phyloP scores from a whole-genome alignment of 805 yeast species.

The Torulaspora quercuum region DNA sequence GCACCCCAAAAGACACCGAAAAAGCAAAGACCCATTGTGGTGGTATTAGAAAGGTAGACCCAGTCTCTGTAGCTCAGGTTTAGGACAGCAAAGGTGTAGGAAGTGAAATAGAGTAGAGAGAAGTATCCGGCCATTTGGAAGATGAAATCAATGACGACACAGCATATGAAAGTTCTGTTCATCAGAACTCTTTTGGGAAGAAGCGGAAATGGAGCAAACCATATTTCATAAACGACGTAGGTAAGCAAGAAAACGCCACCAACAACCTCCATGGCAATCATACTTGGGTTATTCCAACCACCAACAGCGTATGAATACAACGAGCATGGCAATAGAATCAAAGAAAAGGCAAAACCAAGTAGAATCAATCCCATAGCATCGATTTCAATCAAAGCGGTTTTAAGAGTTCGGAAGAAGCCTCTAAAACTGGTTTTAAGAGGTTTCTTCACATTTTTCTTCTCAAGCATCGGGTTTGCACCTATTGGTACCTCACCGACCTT shows the following conservation, averaged over 20 bases:
- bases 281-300: constrained; percentile 39
- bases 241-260: constrained; percentile 39
- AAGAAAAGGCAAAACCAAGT: constrained; percentile 40
- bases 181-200: constrained; percentile 38
- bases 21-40: constrained; percentile 38
- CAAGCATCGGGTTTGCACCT: constrained; percentile 7
- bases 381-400: constrained; percentile 34
- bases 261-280: constrained; percentile 45
- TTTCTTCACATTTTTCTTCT: constrained; percentile 8
- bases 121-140: constrained; percentile 35
- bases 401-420: constrained; percentile 13
- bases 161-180: constrained; percentile 40
- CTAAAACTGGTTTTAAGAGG: constrained; percentile 6
- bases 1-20: constrained; percentile 41
- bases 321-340: constrained; percentile 41
- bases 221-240: constrained; percentile 39
- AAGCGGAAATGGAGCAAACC: constrained; percentile 38
- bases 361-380: constrained; percentile 41
- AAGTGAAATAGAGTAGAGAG: constrained; percentile 35
- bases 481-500: constrained; percentile 16
- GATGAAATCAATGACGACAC: constrained; percentile 37
- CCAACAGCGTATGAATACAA: constrained; percentile 35
- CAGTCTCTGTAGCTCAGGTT: constrained; percentile 36
- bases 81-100: constrained; percentile 36
- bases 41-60: constrained; percentile 40